Evolutionary conservation across 1,139 yeast species (phyloP), one percentile per base, ranked within the genome.

Genomic region (Nematodospora anomalae): DNA sequence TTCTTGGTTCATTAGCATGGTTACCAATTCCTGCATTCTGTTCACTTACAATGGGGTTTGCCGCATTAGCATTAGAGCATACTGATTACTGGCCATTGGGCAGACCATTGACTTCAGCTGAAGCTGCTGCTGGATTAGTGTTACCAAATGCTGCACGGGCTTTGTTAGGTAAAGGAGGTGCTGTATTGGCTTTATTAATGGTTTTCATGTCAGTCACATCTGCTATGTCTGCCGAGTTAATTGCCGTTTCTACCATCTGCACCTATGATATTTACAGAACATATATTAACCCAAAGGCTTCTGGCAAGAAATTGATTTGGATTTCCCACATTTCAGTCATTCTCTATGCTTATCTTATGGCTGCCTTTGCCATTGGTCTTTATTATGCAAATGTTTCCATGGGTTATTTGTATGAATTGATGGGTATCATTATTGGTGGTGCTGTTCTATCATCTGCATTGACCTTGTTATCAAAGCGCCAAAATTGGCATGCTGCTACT

Each of bases 1-100:
- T 87, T 23, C 62, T 86, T 47, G 96, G 96, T 40, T 96, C 96
- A n/a, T 58, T 88, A 36, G 82, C 92, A 0, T 89, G 96, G 96
- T 83, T 86, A 56, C 92, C 95, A 7, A 81, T 88, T 46, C 96
- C 96, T 26, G 83, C 83, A 67, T 73, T 85, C 38, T 74, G 80
- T 31, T 84, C 95, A 12, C 82, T 94, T 6, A 83, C 95, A 9
- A 71, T 87, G 83, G 96, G 96, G 9, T 68, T 88, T 25, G 85
- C 89, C 21, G 86, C 87, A 32, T 64, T 85, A 45, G 80, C 87
- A 14, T 69, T 87, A 40, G 90, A 87, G 62, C 61, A 66, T 34
- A 68, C 78, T 22, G 80, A 84, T 13, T 57, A 69, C 8, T 87
- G 89, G 78, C 95, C 95, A 47, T 86, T 79, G 55, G 95, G 95